Conservation (phyloP, 371 early-diverging fungal species). For the Blakeslea trispora region DNA sequence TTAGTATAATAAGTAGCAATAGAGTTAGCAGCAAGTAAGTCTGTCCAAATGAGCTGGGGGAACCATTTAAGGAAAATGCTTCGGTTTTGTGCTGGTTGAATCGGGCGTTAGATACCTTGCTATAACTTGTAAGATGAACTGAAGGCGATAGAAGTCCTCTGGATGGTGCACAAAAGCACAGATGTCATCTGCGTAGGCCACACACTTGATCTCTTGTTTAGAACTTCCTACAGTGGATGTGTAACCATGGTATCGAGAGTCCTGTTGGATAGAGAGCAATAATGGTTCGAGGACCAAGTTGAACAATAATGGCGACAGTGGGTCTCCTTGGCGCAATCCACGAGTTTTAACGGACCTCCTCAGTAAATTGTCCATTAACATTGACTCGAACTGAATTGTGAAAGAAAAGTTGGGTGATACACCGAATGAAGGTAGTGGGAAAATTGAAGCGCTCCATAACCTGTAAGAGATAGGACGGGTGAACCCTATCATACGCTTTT, state of each 20-base stretch:
- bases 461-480: slow-evolving; percentile 11
- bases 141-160: neutral
- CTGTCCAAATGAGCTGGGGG: neutral
- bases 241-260: too few species aligned
- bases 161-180: neutral
- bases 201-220: neutral
- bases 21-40: neutral
- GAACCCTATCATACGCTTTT: slow-evolving; percentile 24
- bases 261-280: neutral
- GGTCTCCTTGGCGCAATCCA: slow-evolving; percentile 20
- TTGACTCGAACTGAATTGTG: slow-evolving; percentile 15
- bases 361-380: slow-evolving; percentile 22
- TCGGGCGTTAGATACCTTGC: neutral
- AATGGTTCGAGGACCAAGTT: slow-evolving; percentile 24
- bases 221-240: neutral
- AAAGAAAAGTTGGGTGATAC: slow-evolving; percentile 21
- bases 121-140: neutral
- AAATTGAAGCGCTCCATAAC: slow-evolving; percentile 14
- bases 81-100: slow-evolving; percentile 6
- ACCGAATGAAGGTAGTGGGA: slow-evolving; percentile 2
- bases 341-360: slow-evolving; percentile 7
- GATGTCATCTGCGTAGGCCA: slow-evolving; percentile 7
- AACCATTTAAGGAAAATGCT: slow-evolving; percentile 2
- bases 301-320: slow-evolving; percentile 15
- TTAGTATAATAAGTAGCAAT: neutral